Evolutionary conservation across 352 stramenopile species (phyloP), one percentile per base, ranked within the genome.

Genomic region (Phytophthora fragariae): DNA sequence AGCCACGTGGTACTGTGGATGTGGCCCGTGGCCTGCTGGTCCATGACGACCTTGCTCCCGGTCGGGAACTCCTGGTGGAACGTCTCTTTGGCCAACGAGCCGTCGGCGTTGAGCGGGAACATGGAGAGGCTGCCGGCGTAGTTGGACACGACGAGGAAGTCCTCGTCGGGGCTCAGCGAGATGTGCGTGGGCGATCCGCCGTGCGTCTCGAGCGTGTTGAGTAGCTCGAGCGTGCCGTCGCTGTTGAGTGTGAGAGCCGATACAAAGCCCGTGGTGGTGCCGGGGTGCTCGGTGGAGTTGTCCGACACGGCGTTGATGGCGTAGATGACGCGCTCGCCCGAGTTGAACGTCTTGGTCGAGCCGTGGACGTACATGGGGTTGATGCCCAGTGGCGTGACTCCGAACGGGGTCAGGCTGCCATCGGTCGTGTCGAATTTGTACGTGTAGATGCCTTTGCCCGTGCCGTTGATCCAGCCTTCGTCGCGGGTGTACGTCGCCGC

Each of bases 1-100:
- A 88, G 59, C 86, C 86, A 93, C 50, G 75, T 88, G 58, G 83
- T 85, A 59, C 84, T 92, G 76, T 93, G 86, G 72, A 89, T 77
- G 67, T 91, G 84, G 2, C 82, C 57, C 2, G 71, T 77, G 24
- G 87, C 79, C 52, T 91, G 85, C 52, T 72, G 67, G 15, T 72
- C 62, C 29, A 73, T 69, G 50, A 81, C 75, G 4, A 81, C 77
- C 12, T 78, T 53, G 61, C 80, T 89, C 21, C 73, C 77, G 14
- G 62, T 68, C 15, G 47, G 68, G 70, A 83, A 92, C 49, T 82
- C 65, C 57, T 88, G 63, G 39, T 83, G 67, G 62, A 85, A 84
- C 1, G 69, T 80, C 17, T 70, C 59, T 0, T 70, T 53, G 3
- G 37, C 58, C 9, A 94, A 73, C 29, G 80, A 84, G 3, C 86